These are phyloP conservation scores for Trypanosoma mega DNA, from an alignment of 208 protist species.

Conservation along the genomic window DNA sequence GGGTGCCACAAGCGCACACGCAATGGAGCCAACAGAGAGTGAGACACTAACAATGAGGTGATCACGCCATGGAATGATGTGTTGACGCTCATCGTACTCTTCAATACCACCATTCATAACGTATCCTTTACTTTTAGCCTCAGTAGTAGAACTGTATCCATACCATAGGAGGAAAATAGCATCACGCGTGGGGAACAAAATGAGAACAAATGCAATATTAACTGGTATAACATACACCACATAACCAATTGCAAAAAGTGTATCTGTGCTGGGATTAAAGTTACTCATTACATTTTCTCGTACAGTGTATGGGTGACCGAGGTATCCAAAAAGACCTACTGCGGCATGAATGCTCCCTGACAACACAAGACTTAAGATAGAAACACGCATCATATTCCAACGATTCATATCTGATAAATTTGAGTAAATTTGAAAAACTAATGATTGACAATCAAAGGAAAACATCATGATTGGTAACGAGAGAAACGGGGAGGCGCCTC, in stretches of 20 bases:
- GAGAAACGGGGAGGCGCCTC: slow-evolving; percentile 43
- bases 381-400: slow-evolving; percentile 55
- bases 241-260: slow-evolving; percentile 61
- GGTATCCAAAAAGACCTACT: slow-evolving; percentile 75
- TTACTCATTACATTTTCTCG: slow-evolving; percentile 78
- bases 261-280: slow-evolving; percentile 66
- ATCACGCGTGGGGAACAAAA: slow-evolving; percentile 78
- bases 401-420: slow-evolving; percentile 56
- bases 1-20: slow-evolving; percentile 50
- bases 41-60: slow-evolving; percentile 65
- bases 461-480: slow-evolving; percentile 81
- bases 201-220: slow-evolving; percentile 56
- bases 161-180: slow-evolving; percentile 81
- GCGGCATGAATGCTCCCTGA: slow-evolving; percentile 53
- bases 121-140: slow-evolving; percentile 31
- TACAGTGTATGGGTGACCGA: slow-evolving; percentile 51
- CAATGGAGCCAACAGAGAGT: slow-evolving; percentile 45
- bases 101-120: background rate
- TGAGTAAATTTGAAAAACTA: slow-evolving; percentile 80
- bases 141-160: slow-evolving; percentile 58
- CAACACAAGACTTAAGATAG: slow-evolving; percentile 49
- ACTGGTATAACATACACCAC: slow-evolving; percentile 58
- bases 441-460: slow-evolving; percentile 79
- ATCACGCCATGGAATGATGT: slow-evolving; percentile 39
- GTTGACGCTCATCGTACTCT: slow-evolving; percentile 1